phyloP scores from a whole-genome alignment of 2,329 filamentous ascomycete species.

The Fusarium tuaranense region DNA sequence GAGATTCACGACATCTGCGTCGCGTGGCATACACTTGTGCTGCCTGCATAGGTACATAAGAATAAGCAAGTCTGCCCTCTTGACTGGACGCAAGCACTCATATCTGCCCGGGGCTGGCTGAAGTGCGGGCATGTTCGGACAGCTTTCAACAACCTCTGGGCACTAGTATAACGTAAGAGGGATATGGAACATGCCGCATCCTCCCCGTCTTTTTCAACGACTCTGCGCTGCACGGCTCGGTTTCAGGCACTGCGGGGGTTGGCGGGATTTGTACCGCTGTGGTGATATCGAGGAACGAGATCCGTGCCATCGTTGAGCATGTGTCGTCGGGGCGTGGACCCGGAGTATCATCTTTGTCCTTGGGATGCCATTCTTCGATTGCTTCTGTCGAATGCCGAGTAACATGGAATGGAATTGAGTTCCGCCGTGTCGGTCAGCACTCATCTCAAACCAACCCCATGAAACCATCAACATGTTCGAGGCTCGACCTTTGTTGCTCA shows the following conservation, averaged over 20 bases:
- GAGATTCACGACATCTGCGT: slow-evolving; percentile 23
- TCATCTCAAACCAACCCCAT: not conserved
- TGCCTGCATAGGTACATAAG: slow-evolving; percentile 4
- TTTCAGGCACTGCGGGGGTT: slow-evolving; percentile 35
- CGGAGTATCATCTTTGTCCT: slow-evolving; percentile 10
- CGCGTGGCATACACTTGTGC: slow-evolving; percentile 15
- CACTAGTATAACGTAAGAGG: slow-evolving; percentile 8
- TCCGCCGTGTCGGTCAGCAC: not conserved
- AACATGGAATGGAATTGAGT: not conserved
- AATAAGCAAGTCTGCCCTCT: slow-evolving; percentile 1
- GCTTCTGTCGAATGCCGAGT: not conserved
- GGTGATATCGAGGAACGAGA: slow-evolving; percentile 21
- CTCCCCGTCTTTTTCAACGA: slow-evolving; percentile 12
- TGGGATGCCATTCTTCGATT: not conserved
- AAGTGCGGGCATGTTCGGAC: slow-evolving; percentile 10
- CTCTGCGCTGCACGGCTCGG: slow-evolving; percentile 21
- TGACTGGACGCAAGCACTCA: not conserved
- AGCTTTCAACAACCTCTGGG: slow-evolving; percentile 12
- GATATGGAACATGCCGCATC: not conserved
- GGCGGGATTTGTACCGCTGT: slow-evolving; percentile 18
- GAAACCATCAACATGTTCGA: not conserved
- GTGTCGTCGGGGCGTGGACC: slow-evolving; percentile 2
- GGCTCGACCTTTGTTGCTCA: not conserved
- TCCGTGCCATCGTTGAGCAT: slow-evolving; percentile 23
- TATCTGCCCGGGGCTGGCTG: not conserved